These are phyloP conservation scores for Aspergillus sp. DNA, from an alignment of 2,329 filamentous ascomycete genomes.

Conservation along the genomic window DNA sequence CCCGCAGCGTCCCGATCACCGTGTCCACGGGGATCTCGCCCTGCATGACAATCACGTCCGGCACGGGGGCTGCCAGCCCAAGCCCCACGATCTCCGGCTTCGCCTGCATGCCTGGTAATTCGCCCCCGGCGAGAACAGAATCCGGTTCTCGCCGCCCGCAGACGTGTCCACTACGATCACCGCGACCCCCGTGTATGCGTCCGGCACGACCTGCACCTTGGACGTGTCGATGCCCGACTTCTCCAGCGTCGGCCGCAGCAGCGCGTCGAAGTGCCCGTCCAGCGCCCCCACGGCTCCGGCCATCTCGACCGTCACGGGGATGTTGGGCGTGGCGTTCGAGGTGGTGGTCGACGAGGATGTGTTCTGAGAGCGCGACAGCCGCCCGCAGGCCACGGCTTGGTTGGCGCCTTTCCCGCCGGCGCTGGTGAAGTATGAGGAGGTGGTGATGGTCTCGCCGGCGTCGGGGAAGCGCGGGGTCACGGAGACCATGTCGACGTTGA, in stretches of 20 bases:
- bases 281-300: slow-evolving; percentile 58
- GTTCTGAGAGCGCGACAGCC: slow-evolving; percentile 58
- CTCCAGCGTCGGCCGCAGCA: slow-evolving; percentile 50
- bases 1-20: slow-evolving; percentile 51
- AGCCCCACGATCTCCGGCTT: slow-evolving; percentile 29
- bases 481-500: slow-evolving; percentile 90
- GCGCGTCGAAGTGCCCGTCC: slow-evolving; percentile 54
- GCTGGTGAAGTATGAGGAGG: slow-evolving; percentile 66
- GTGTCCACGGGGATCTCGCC: slow-evolving; percentile 64
- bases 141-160: slow-evolving; percentile 62
- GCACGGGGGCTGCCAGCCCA: slow-evolving; percentile 32
- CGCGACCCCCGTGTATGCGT: slow-evolving; percentile 57
- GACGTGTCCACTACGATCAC: slow-evolving; percentile 67
- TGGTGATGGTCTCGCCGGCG: slow-evolving; percentile 79
- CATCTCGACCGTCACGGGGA: slow-evolving; percentile 52
- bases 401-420: slow-evolving; percentile 93
- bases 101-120: slow-evolving; percentile 45
- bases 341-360: slow-evolving; percentile 9
- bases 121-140: slow-evolving; percentile 62
- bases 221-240: slow-evolving; percentile 54
- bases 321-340: slow-evolving; percentile 11
- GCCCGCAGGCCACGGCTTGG: slow-evolving; percentile 81
- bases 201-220: slow-evolving; percentile 39
- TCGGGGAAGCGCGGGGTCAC: slow-evolving; percentile 73
- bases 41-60: slow-evolving; percentile 64